Conservation (phyloP, 768 basidiomycete species). For the Suillus bovinus region DNA sequence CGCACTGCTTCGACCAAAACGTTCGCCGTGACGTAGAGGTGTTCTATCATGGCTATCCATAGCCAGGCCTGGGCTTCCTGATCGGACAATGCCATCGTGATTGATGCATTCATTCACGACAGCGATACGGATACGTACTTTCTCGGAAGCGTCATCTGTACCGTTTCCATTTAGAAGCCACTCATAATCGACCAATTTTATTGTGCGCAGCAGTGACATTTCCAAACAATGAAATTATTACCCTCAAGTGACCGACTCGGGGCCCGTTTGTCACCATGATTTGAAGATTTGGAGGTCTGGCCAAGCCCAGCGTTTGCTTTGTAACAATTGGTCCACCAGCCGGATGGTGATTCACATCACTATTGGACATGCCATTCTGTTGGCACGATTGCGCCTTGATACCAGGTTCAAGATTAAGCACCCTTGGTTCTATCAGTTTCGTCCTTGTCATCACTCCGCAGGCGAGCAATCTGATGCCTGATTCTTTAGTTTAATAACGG, state of each 20-base stretch:
- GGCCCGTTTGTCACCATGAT: conserved; percentile 43
- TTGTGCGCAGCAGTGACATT: conserved; percentile 41
- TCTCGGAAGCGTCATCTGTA: conserved; percentile 39
- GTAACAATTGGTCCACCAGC: conserved; percentile 44
- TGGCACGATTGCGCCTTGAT: conserved; percentile 39
- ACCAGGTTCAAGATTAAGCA: conserved; percentile 36
- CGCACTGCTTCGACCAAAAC: not conserved
- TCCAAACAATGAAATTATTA: too few relatives aligned
- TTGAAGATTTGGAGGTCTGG: conserved; percentile 44
- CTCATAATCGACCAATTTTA: conserved; percentile 46
- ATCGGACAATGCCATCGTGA: not conserved
- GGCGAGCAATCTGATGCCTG: conserved; percentile 54
- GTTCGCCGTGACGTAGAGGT: not conserved
- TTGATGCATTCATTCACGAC: not conserved
- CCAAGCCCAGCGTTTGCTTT: conserved; percentile 46
- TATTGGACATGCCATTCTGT: conserved; percentile 41
- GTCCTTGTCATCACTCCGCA: conserved; percentile 50
- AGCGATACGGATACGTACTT: not conserved
- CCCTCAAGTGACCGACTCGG: not conserved
- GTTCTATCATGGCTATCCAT: not conserved
- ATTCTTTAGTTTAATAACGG: conserved; percentile 51
- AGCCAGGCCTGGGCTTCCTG: not conserved
- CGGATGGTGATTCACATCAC: conserved; percentile 57
- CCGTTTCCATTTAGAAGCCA: conserved; percentile 44
- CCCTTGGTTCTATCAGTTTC: conserved; percentile 38